Evolutionary conservation across 768 basidiomycete species (phyloP).

Genomic region (Lepiota brunneoincarnata): DNA sequence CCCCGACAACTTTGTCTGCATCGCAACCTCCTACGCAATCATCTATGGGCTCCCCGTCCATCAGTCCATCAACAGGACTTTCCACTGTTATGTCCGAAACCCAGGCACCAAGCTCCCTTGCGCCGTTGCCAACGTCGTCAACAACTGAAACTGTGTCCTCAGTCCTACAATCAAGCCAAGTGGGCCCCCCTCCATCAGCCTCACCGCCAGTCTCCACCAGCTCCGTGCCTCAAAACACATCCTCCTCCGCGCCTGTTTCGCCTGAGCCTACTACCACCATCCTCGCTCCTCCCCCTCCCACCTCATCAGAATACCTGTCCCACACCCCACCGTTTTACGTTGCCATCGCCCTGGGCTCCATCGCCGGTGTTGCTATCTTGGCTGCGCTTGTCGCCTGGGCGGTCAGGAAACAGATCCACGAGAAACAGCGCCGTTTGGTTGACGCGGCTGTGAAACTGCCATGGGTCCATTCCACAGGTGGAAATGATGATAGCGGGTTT

Average conservation of each 20-base stretch:
- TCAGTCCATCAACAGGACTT: constrained; percentile 3
- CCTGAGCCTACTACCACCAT: constrained; percentile 9
- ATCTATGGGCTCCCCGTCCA: background rate
- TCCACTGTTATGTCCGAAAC: constrained; percentile 5
- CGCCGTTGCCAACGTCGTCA: background rate
- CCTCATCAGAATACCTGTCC: constrained; percentile 13
- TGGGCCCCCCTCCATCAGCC: constrained; percentile 1
- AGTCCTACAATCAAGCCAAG: background rate
- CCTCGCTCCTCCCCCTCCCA: background rate
- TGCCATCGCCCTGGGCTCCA: constrained; percentile 44
- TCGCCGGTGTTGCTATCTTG: constrained; percentile 43
- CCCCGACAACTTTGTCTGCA: background rate
- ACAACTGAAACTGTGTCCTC: background rate
- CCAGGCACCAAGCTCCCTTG: constrained; percentile 8
- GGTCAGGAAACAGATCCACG: constrained; percentile 35
- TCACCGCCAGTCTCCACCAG: background rate
- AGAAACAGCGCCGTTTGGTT: constrained; percentile 30
- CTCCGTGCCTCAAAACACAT: background rate
- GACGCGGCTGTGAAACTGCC: constrained; percentile 29
- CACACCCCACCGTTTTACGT: constrained; percentile 46
- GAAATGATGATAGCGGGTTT: constrained; percentile 20
- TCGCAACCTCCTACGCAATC: constrained; percentile 2
- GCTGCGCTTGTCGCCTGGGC: constrained; percentile 48
- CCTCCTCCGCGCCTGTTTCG: constrained; percentile 10
- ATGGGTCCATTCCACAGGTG: constrained; percentile 23